phyloP scores from a whole-genome alignment of 139 green algal species.

The Coelastrella sp. region DNA sequence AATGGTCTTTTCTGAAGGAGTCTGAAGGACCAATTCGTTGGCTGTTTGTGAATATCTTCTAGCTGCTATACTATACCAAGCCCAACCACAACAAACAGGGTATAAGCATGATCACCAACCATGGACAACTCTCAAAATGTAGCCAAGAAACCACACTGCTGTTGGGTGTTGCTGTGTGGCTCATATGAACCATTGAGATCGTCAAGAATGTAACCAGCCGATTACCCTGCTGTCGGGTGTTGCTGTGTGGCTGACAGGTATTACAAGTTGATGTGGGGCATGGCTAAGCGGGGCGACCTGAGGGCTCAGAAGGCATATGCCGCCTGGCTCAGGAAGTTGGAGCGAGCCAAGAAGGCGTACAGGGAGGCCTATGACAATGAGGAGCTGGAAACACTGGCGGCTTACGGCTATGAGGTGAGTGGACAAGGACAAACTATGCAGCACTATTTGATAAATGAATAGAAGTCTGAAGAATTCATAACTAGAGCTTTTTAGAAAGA shows the following conservation, averaged over 20 bases:
- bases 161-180: no score
- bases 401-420: conserved; percentile 60
- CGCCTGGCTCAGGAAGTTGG: conserved; percentile 24
- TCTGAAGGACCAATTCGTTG: neutral
- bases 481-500: no score
- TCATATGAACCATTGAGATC: no score
- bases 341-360: conserved; percentile 37
- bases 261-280: conserved; percentile 54
- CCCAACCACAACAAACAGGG: no score
- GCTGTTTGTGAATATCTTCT: no score
- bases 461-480: no score
- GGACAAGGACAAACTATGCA: neutral
- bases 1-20: no score
- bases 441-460: neutral
- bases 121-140: no score
- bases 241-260: conserved; percentile 45
- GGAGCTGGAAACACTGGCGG: conserved; percentile 41
- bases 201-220: no score
- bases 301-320: conserved; percentile 61
- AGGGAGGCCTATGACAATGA: conserved; percentile 50
- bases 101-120: no score
- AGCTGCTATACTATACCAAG: no score
- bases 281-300: conserved; percentile 56
- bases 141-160: no score
- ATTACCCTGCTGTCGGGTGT: neutral